phyloP scores from a whole-genome alignment of 2,329 filamentous ascomycete species.

The Colletotrichum spaethianum region DNA sequence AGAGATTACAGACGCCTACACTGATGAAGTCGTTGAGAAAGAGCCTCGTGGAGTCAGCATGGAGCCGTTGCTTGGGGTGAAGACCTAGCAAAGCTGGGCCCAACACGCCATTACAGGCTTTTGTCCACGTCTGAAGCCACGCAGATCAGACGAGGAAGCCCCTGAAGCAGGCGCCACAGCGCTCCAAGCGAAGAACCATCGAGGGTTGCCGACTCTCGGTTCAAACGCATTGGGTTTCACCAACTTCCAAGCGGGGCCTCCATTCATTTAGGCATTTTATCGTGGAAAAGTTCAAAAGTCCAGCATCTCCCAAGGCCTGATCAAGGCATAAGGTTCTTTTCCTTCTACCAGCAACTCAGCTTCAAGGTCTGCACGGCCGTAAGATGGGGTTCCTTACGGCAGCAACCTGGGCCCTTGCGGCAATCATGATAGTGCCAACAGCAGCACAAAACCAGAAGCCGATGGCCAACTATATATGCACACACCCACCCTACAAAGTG shows the following conservation, averaged over 20 bases:
- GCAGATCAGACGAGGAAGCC: conserved; percentile 36
- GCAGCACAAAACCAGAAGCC: conserved; percentile 15
- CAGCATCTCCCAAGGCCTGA: neutral
- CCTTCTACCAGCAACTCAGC: too few relatives aligned
- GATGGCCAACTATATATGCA: conserved; percentile 43
- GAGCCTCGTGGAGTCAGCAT: neutral
- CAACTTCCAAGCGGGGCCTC: neutral
- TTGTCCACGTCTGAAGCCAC: conserved; percentile 5
- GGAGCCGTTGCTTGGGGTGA: neutral
- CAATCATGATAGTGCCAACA: neutral
- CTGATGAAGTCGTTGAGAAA: neutral
- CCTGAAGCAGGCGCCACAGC: conserved; percentile 1
- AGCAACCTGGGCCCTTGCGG: neutral
- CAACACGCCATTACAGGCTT: neutral
- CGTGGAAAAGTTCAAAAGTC: conserved; percentile 4
- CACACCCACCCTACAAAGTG: conserved; percentile 55
- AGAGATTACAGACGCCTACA: too few relatives aligned
- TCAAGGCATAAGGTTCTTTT: too few relatives aligned
- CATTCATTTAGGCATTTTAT: neutral
- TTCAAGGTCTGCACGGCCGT: too few relatives aligned
- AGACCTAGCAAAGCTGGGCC: neutral
- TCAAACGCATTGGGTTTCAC: conserved; percentile 33
- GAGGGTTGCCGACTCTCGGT: neutral
- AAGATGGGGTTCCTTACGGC: neutral
- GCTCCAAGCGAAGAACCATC: neutral